phyloP scores from a whole-genome alignment of 2,329 filamentous ascomycete species.

The Teratosphaeria pseudoeucalypti region DNA sequence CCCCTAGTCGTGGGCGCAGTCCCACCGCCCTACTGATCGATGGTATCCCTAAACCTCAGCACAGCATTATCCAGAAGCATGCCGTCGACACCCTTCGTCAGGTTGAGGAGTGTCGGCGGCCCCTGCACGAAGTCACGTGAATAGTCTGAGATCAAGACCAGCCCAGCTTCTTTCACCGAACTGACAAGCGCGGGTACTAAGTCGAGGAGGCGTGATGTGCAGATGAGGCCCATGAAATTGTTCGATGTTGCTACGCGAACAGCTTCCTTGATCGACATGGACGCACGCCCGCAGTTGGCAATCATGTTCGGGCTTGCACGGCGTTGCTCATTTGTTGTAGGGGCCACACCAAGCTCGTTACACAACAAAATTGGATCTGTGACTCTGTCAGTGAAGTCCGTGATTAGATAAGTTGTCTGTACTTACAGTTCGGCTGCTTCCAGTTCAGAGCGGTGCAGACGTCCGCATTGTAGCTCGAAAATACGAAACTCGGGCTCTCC shows the following conservation, averaged over 20 bases:
- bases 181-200: slow-evolving; percentile 88
- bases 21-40: slow-evolving; percentile 34
- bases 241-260: slow-evolving; percentile 89
- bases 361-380: slow-evolving; percentile 81
- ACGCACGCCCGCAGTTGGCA: slow-evolving; percentile 56
- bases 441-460: slow-evolving; percentile 93
- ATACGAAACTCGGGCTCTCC: slow-evolving; percentile 59
- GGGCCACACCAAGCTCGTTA: slow-evolving; percentile 58
- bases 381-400: slow-evolving; percentile 7
- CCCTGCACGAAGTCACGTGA: slow-evolving; percentile 30
- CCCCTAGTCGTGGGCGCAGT: not conserved
- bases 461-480: slow-evolving; percentile 83
- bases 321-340: slow-evolving; percentile 3
- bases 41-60: slow-evolving; percentile 83
- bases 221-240: slow-evolving; percentile 96
- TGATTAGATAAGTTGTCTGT: not conserved
- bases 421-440: slow-evolving; percentile 91
- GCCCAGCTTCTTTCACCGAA: slow-evolving; percentile 85
- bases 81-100: slow-evolving; percentile 78
- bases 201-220: slow-evolving; percentile 74
- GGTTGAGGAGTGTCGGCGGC: slow-evolving; percentile 40
- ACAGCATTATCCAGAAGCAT: slow-evolving; percentile 78
- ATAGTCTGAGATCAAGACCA: slow-evolving; percentile 74
- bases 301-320: slow-evolving; percentile 24
- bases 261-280: slow-evolving; percentile 85